Evolutionary conservation across 176 grass and related monocot genomes (phyloP), one percentile per base, ranked within the genome.

Genomic region (Saccharum spontaneum): DNA sequence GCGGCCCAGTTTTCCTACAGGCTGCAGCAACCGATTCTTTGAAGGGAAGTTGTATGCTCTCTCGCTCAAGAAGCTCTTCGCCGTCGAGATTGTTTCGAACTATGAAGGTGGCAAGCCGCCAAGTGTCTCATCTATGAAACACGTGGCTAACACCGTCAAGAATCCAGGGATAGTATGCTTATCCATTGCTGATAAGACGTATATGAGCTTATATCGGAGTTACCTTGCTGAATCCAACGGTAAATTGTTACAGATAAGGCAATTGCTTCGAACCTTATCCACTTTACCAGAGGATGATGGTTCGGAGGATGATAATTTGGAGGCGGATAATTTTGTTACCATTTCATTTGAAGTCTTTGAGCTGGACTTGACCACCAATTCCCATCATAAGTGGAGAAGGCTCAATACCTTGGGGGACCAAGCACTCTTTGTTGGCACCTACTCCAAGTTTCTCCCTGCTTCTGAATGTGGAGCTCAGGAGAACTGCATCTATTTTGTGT

Each of bases 361-460:
- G 43, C 33, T 52, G 7, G 20, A 57, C 18, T 57, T 55, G 52
- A 55, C 52, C 17, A 22, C 20, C 54, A 13, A 22, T 83, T 49
- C 59, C 17, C 18, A 8, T 20, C 6, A 9, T n/a, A 57, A 57
- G 54, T 57, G 54, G 54, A 57, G 7, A n/a, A 57, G 54, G 54
- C 7, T 57, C 20, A 9, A n/a, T 57, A 57, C 18, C 2, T 57
- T 57, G 17, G 54, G 54, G 7, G 20, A 57, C 20, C 54, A 28
- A 72, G 33, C 5, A 80, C 76, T 22, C 6, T 10, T 71, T 34
- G 24, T 82, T 69, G 85, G 85, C 17, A 31, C 4, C 10, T 24
- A 81, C 36, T 87, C 85, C n/a, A 87, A 54, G 78, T 82, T 26
- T 11, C 16, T 85, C 1, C 57, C 45, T 69, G 71, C 85, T 13